Evolutionary conservation across 345 rosid genomes (phyloP).

Genomic region (Lenwebbia sp.): DNA sequence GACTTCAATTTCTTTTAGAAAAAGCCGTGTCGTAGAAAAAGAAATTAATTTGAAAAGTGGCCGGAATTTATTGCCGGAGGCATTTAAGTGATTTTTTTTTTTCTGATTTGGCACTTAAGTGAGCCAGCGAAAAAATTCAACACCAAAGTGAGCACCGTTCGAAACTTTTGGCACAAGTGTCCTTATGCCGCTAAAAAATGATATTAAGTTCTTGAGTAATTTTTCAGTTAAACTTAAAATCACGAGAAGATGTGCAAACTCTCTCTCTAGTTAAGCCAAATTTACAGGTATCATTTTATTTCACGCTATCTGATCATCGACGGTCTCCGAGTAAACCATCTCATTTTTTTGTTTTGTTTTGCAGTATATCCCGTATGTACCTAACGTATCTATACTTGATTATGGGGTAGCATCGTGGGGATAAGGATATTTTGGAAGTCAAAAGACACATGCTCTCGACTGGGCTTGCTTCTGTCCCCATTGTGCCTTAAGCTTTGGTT

Average conservation of each 20-base stretch:
- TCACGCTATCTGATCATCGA: neutral
- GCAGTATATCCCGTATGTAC: neutral
- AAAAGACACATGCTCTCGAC: neutral
- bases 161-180: too few species aligned
- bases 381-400: neutral
- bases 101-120: too few species aligned
- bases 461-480: neutral
- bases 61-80: too few species aligned
- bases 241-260: neutral
- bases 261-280: neutral
- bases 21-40: too few species aligned
- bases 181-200: neutral
- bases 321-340: neutral
- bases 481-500: neutral
- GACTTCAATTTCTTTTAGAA: too few species aligned
- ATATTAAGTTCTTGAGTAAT: neutral
- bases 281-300: neutral
- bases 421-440: neutral
- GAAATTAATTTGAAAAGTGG: too few species aligned
- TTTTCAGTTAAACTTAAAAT: neutral
- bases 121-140: too few species aligned
- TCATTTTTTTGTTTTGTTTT: neutral
- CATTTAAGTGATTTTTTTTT: too few species aligned
- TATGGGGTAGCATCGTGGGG: neutral
- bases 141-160: too few species aligned